Base-by-base conservation (phyloP, 768 basidiomycete species). In the Leccinum broughii region DNA sequence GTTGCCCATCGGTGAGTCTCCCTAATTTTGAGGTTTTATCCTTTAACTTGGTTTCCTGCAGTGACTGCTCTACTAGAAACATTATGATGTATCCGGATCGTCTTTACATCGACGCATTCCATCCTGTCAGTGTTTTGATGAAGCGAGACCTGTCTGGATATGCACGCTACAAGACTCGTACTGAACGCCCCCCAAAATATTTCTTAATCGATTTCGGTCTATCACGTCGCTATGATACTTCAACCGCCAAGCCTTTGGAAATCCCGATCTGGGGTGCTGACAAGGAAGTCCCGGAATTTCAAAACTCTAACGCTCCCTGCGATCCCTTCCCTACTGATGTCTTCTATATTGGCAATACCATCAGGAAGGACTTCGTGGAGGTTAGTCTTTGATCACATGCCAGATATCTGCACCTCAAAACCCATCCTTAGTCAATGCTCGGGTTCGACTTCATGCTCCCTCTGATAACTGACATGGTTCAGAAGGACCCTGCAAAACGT, bases 401-500 rank as follows among this genome's bases (percentile, higher is more conserved):
- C 15, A 0, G 30, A 6, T n/a, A n/a, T 51, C 17, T 11, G 26
- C 28, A 2, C 2, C 50, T 28, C 0, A 51, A 51, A 2, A 28
- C 14, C 6, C 0, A 2, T 17, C 0, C 3, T 11, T 24, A 61
- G 65, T 37, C 35, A 1, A 59, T 24, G 4, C 32, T 30, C 2
- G 62, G 64, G 1, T 56, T 77, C 13, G 64, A 69, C 1, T 79
- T 80, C 46, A 66, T 81, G 68, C 32, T 55, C 35, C 68, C 70
- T 1, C 64, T 80, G 4, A 60, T 79, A 11, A 51, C 62, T 0
- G 77, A 75, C 9, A 81, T 82, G 81, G 65, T 73, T 1, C 71
- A 75, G 10, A 60, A 66, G 3, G 75, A 79, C 34, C 78, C 78
- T 0, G 24, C 59, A 0, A 70, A 75, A 54, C 71, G 78, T n/a